Conservation (phyloP, 176 grass and related monocot genomes). For the Aegilops speltoides region DNA sequence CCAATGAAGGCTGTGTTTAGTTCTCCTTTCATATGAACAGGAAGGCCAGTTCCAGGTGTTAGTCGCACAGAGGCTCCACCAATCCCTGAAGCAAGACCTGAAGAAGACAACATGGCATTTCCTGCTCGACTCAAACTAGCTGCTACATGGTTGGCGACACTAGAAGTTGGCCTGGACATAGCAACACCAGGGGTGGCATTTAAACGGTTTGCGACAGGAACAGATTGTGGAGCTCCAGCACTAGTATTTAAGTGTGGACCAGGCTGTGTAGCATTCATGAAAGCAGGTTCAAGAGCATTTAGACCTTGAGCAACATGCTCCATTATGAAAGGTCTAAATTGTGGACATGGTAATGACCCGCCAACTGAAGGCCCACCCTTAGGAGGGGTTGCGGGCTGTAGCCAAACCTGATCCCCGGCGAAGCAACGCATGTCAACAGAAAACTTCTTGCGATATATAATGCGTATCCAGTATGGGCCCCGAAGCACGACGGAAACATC, state of each 20-base stretch:
- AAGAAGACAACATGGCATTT: slow-evolving; percentile 78
- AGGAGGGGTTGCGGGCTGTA: slow-evolving; percentile 96
- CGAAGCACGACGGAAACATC: slow-evolving; percentile 97
- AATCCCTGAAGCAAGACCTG: slow-evolving; percentile 72
- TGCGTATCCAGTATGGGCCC: slow-evolving; percentile 98
- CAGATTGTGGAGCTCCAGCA: slow-evolving; percentile 49
- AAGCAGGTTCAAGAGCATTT: slow-evolving; percentile 91
- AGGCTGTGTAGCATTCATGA: slow-evolving; percentile 55
- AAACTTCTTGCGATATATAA: slow-evolving; percentile 99
- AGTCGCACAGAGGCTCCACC: slow-evolving; percentile 74
- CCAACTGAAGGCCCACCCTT: slow-evolving; percentile 90
- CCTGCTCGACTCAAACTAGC: slow-evolving; percentile 68
- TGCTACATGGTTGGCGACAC: slow-evolving; percentile 68
- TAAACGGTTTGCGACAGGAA: slow-evolving; percentile 51
- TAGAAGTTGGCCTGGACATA: slow-evolving; percentile 68
- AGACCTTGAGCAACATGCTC: slow-evolving; percentile 99
- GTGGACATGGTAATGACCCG: slow-evolving; percentile 95
- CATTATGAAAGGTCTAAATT: slow-evolving; percentile 99
- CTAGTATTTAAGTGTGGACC: slow-evolving; percentile 53
- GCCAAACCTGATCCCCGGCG: slow-evolving; percentile 98
- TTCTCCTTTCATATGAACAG: slow-evolving; percentile 94
- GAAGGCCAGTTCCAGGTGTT: slow-evolving; percentile 70
- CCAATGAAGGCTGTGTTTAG: slow-evolving; percentile 99
- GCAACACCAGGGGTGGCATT: slow-evolving; percentile 41
- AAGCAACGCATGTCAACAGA: slow-evolving; percentile 99